Conservation (phyloP, 345 rosid species). For the Erucastrum elatum region DNA sequence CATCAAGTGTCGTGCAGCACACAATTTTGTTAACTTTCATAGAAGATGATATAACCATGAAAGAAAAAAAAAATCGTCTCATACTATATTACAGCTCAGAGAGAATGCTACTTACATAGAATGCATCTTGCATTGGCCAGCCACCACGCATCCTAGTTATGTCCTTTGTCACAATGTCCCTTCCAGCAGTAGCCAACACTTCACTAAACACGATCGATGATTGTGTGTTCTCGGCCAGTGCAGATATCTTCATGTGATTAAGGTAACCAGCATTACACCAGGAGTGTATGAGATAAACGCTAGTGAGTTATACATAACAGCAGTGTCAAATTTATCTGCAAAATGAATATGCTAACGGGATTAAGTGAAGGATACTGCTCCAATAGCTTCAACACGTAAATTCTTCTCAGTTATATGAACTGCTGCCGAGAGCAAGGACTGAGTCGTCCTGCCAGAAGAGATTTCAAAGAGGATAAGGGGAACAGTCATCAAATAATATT, state of each 20-base stretch:
- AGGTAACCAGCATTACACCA: slow-evolving; percentile 41
- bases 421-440: slow-evolving; percentile 83
- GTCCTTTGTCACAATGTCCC: slow-evolving; percentile 90
- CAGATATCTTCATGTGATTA: slow-evolving; percentile 62
- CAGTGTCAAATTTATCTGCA: slow-evolving; percentile 19
- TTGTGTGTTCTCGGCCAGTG: slow-evolving; percentile 80
- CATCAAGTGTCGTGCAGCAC: slow-evolving; percentile 3
- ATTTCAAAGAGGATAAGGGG: slow-evolving; percentile 17
- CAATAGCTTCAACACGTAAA: slow-evolving; percentile 83
- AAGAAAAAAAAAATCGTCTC: neutral
- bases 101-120: slow-evolving; percentile 61
- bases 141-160: slow-evolving; percentile 97
- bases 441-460: slow-evolving; percentile 70
- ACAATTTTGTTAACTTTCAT: neutral
- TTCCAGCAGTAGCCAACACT: slow-evolving; percentile 81
- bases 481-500: slow-evolving; percentile 18
- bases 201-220: slow-evolving; percentile 75
- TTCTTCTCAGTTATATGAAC: slow-evolving; percentile 84
- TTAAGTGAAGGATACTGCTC: slow-evolving; percentile 70
- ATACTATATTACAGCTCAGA: neutral
- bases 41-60: slow-evolving; percentile 9
- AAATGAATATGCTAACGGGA: slow-evolving; percentile 19
- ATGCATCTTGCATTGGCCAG: slow-evolving; percentile 98
- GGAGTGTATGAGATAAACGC: slow-evolving; percentile 23
- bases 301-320: slow-evolving; percentile 7